Percentiles rank a stretch among this genome's conserved stretches.
Conservation (phyloP, 148 eudicot genomes). For the Vaccinium corymbosum region DNA sequence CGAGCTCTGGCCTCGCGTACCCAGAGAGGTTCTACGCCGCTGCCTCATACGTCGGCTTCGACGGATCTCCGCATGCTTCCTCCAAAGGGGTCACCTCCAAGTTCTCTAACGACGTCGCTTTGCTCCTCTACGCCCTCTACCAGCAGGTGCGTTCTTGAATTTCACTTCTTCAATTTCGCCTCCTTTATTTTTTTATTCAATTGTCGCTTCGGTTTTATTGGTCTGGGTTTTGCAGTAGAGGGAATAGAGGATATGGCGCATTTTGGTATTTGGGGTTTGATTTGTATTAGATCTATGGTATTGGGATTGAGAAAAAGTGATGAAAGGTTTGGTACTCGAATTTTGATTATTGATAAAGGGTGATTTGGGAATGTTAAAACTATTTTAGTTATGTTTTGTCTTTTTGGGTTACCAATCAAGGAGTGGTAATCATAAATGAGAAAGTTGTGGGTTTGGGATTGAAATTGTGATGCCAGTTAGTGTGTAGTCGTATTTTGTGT, state of each 20-base stretch:
- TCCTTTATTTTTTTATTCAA: not conserved
- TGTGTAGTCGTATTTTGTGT: not conserved
- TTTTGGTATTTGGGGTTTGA: not conserved
- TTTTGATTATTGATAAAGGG: not conserved
- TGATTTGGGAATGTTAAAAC: not conserved
- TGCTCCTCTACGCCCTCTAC: slow-evolving; percentile 78
- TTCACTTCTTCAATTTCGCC: not conserved
- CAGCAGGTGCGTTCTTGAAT: slow-evolving; percentile 56
- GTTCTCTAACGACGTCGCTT: slow-evolving; percentile 70
- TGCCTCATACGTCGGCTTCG: slow-evolving; percentile 85
- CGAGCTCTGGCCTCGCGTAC: slow-evolving; percentile 68
- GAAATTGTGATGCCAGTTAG: not conserved
- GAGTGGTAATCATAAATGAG: not conserved
- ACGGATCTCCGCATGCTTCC: slow-evolving; percentile 62
- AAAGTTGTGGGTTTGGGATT: not conserved
- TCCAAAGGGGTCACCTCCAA: slow-evolving; percentile 53
- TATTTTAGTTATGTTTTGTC: not conserved
- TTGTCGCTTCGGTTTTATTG: not conserved
- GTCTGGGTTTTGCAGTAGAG: not conserved
- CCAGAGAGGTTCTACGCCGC: slow-evolving; percentile 87
- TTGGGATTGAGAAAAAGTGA: not conserved
- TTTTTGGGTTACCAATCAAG: not conserved
- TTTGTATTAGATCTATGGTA: slow-evolving; percentile 17
- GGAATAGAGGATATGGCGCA: not conserved
- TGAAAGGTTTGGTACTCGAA: not conserved